Percentiles rank a stretch among this genome's conserved stretches.
phyloP scores from a whole-genome alignment of 129 eudicot genomes.

The Chrysanthemum lavandulifolium region DNA sequence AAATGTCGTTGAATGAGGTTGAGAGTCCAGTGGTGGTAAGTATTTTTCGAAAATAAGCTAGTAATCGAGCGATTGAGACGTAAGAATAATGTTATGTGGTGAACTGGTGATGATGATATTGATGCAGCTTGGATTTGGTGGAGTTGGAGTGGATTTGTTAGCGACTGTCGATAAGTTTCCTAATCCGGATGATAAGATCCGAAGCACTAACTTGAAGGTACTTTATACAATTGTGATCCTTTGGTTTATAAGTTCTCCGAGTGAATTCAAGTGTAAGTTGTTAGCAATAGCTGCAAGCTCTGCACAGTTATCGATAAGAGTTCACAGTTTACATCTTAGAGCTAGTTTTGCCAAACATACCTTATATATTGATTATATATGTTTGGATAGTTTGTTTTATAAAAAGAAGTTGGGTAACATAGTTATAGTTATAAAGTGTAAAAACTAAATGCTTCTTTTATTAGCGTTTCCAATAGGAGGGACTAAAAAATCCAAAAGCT shows the following conservation, averaged over 20 bases:
- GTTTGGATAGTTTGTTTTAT: too few relatives aligned
- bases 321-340: too few relatives aligned
- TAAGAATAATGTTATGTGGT: background rate
- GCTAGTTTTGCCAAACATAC: too few relatives aligned
- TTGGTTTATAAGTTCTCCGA: background rate
- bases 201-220: constrained; percentile 82
- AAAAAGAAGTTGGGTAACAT: too few relatives aligned
- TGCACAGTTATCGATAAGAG: too few relatives aligned
- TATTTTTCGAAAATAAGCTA: background rate
- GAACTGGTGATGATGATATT: background rate
- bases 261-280: background rate
- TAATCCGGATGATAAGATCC: constrained; percentile 85
- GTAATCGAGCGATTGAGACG: background rate
- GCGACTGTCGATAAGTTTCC: constrained; percentile 78
- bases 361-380: too few relatives aligned
- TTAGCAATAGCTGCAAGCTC: too few relatives aligned
- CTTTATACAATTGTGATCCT: background rate
- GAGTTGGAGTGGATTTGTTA: constrained; percentile 60
- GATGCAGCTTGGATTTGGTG: constrained; percentile 72
- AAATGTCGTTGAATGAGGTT: constrained; percentile 40
- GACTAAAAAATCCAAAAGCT: too few relatives aligned
- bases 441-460: too few relatives aligned
- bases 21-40: constrained; percentile 63
- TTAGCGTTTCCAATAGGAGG: too few relatives aligned
- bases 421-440: background rate